These are phyloP conservation scores for Scutellaria baicalensis DNA, from an alignment of 257 asterid genomes.

Conservation along the genomic window DNA sequence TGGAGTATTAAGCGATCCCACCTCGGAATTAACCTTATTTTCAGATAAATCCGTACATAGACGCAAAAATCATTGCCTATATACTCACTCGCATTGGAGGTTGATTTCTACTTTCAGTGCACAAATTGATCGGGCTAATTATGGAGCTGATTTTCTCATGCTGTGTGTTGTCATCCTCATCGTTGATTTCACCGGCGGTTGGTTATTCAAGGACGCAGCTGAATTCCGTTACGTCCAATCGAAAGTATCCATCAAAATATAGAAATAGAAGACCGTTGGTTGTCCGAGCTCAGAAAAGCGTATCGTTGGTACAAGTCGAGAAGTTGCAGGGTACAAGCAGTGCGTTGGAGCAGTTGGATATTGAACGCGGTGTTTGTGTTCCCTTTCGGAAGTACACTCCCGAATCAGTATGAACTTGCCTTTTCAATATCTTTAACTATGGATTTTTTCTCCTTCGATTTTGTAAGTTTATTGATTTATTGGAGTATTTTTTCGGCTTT, in stretches of 20 bases:
- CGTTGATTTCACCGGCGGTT: conserved; percentile 20
- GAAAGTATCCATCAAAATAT: conserved; percentile 8
- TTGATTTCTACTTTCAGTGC: background rate
- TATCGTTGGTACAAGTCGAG: conserved; percentile 21
- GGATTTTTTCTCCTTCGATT: background rate
- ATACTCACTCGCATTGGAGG: background rate
- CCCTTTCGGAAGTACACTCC: conserved; percentile 91
- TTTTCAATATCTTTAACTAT: background rate
- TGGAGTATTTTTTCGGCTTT: background rate
- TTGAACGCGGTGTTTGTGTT: conserved; percentile 86
- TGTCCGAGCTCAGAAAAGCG: conserved; percentile 31
- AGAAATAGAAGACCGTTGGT: conserved; percentile 12
- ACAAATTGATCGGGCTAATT: background rate
- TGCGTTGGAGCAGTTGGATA: conserved; percentile 81
- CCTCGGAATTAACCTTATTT: background rate
- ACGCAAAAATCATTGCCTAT: background rate
- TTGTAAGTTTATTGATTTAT: background rate
- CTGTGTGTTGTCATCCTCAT: conserved; percentile 14
- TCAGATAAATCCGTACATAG: background rate
- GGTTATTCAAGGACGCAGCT: conserved; percentile 9
- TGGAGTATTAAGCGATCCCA: conserved; percentile 9
- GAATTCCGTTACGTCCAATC: conserved; percentile 8
- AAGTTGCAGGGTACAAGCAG: conserved; percentile 24
- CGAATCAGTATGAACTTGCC: conserved; percentile 38
- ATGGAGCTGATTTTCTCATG: conserved; percentile 35